Base-by-base conservation (phyloP, 192 early-diverging fungal species). In the Ramicandelaber brevisporus region DNA sequence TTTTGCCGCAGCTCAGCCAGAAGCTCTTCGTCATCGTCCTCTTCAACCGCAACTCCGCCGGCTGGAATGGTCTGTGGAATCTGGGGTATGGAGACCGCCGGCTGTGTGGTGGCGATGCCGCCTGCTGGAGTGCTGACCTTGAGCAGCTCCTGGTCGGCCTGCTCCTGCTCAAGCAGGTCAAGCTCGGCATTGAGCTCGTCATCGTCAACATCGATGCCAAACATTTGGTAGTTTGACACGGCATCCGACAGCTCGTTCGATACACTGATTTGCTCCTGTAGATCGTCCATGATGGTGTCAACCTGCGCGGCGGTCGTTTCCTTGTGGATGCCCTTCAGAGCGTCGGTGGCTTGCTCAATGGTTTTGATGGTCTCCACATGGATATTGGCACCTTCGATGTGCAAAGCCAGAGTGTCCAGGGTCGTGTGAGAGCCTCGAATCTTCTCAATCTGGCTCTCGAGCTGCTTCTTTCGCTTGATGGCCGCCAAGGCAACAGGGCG, bases 261-360 rank as follows among this genome's bases (percentile, higher is more conserved):
- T 36, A 89, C 44, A 37, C 89, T 84, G 78, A 93, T 90, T 47
- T 98, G 86, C 36, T 98, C 92, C 17, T 79, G 68, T 36, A 98
- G 87, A 29, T 87, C 82, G 38, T 98, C 92, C 82, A 89, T 86
- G 7, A 75, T 86, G 21, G 61, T 59, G 42, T 98, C 92, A 15
- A 98, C 87, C 63, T 81, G 90, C 44, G 86, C 69, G 29, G 89
- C 82, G 40, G 84, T 60, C 59, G 35, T 60, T 41, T 41, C 79
- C 73, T 41, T 35, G 38, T 98, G 88, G 33, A 98, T 89, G 16
- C 43, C 37, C 51, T 86, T 89, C 82, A 98, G 80, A 14, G 88
- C 88, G 20, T 76, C 70, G 12, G 83, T 78, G 41, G 78, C 92
- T 16, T 65, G 62, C 42, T 73, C 60, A 86, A 98, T 85, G 5